Conservation (phyloP, 345 rosid species). For the Citrus inodora region DNA sequence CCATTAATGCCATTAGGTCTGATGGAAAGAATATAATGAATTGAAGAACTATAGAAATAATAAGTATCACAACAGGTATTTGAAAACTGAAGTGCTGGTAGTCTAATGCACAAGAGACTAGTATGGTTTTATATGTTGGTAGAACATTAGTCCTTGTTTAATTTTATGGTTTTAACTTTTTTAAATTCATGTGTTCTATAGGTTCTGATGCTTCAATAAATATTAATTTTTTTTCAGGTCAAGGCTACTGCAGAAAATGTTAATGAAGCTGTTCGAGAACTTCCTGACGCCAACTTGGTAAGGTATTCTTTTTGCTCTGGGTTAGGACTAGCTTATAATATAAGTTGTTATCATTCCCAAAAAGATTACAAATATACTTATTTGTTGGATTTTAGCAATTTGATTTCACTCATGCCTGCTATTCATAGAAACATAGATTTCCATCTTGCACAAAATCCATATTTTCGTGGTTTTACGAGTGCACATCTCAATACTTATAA, state of each 20-base stretch:
- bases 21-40: not conserved
- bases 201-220: conserved; percentile 3
- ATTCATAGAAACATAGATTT: not conserved
- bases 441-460: not conserved
- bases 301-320: conserved; percentile 52
- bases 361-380: not conserved
- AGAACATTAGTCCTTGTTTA: not conserved
- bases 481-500: not conserved
- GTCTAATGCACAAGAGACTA: not conserved
- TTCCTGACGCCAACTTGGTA: conserved; percentile 99
- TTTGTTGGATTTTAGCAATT: not conserved
- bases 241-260: conserved; percentile 98
- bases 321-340: conserved; percentile 15
- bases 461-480: not conserved
- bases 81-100: not conserved
- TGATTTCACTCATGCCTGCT: not conserved
- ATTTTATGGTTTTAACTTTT: not conserved
- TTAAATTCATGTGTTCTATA: not conserved
- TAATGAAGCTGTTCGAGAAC: conserved; percentile 93
- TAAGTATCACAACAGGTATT: not conserved
- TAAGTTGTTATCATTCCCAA: not conserved
- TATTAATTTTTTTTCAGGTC: conserved; percentile 45
- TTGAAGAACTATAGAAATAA: not conserved
- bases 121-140: not conserved
- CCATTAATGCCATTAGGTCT: not conserved